Conservation (phyloP, 2,329 filamentous ascomycete species). For the Claviceps spartinae region DNA sequence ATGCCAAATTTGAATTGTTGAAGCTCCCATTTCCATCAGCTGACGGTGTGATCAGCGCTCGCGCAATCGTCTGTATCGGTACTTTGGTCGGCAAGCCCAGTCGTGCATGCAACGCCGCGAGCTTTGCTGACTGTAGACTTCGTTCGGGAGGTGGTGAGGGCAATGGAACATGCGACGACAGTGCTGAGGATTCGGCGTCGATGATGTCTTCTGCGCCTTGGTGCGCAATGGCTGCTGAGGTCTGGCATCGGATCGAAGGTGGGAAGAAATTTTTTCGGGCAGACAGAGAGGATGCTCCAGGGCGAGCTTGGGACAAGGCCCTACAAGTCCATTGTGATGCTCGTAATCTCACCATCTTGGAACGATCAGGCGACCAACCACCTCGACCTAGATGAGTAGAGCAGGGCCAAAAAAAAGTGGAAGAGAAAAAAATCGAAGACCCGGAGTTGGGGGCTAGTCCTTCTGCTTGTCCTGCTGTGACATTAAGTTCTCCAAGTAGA, state of each 20-base stretch:
- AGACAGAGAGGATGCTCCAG: constrained; percentile 12
- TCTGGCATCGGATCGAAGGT: constrained; percentile 17
- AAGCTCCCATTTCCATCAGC: constrained; percentile 68
- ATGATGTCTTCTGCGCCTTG: constrained; percentile 10
- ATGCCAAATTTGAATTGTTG: constrained; percentile 78
- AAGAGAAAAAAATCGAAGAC: not conserved
- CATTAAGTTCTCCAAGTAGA: not conserved
- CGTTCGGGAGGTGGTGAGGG: constrained; percentile 59
- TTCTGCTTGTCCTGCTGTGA: not conserved
- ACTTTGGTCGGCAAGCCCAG: constrained; percentile 69
- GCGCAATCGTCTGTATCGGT: constrained; percentile 73
- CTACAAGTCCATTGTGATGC: constrained; percentile 25
- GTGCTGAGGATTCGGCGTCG: constrained; percentile 9
- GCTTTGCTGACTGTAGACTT: constrained; percentile 66
- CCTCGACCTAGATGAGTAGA: not conserved
- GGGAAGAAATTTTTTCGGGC: constrained; percentile 14
- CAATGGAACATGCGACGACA: constrained; percentile 23
- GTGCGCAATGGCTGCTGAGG: constrained; percentile 16
- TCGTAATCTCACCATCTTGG: constrained; percentile 29
- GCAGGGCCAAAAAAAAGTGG: not conserved
- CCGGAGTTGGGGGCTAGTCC: not conserved
- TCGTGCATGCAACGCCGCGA: constrained; percentile 83
- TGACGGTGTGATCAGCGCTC: constrained; percentile 72
- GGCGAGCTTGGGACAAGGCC: constrained; percentile 25
- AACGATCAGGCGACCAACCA: not conserved